Percentiles rank a stretch among this genome's conserved stretches.
Conservation (phyloP, 1,284 basidiomycete species). For the Tilletia walkeri region DNA sequence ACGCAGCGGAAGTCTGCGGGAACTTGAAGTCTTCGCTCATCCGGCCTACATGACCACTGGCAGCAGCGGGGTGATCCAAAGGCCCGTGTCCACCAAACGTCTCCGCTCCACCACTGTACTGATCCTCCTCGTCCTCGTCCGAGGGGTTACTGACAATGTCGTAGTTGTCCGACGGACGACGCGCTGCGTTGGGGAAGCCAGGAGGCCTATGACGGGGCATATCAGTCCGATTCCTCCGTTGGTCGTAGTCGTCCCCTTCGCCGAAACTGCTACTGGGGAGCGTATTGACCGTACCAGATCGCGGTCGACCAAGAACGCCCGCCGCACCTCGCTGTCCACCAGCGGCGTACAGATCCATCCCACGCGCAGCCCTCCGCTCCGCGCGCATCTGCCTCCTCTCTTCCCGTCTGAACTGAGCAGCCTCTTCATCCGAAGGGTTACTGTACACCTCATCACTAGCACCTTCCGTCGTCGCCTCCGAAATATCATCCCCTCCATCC, state of each 20-base stretch:
- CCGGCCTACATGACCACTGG: constrained; percentile 16
- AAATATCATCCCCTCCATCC: constrained; percentile 15
- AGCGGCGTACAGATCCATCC: neutral
- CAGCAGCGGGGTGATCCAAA: constrained; percentile 9
- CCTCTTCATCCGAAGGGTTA: constrained; percentile 49
- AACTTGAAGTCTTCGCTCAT: constrained; percentile 40
- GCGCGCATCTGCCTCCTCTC: constrained; percentile 32
- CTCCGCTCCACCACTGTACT: constrained; percentile 19
- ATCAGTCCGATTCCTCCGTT: neutral
- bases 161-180: constrained; percentile 3
- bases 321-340: neutral
- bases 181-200: constrained; percentile 1
- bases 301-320: constrained; percentile 6
- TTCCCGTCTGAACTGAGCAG: constrained; percentile 32
- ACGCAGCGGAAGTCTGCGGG: constrained; percentile 17
- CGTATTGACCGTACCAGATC: constrained; percentile 36
- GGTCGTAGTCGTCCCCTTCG: constrained; percentile 18
- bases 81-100: constrained; percentile 30
- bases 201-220: constrained; percentile 9
- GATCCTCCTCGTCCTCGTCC: constrained; percentile 37
- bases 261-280: constrained; percentile 42
- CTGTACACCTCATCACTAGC: constrained; percentile 38
- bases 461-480: constrained; percentile 5
- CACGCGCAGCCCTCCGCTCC: constrained; percentile 19
- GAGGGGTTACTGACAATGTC: constrained; percentile 43